A percentile compares a stretch with the other conserved stretches of the same genome.
Evolutionary conservation across 2,329 filamentous ascomycete species (phyloP).

Genomic region (Raffaelea albimanens): DNA sequence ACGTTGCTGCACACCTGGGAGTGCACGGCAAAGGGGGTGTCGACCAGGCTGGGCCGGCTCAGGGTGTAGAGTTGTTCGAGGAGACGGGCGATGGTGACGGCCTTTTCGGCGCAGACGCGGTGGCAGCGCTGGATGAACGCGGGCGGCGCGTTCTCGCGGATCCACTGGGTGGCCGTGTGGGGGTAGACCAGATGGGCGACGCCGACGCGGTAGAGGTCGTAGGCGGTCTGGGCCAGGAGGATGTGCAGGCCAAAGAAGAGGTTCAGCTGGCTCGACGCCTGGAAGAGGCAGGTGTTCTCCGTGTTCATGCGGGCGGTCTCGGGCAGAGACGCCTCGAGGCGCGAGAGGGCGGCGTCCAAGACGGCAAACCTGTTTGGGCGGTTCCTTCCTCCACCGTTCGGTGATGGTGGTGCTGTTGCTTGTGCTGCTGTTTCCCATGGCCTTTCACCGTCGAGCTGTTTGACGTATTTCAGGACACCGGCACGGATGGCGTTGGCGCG

Average conservation of each 20-base stretch:
- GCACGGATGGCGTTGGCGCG: constrained; percentile 7
- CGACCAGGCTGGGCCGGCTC: constrained; percentile 4
- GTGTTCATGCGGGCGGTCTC: background rate
- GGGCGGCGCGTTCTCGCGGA: constrained; percentile 6
- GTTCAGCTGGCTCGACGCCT: constrained; percentile 1
- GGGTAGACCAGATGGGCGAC: constrained; percentile 10
- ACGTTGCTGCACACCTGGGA: constrained; percentile 10
- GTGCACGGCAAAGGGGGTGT: constrained; percentile 10
- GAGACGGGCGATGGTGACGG: constrained; percentile 3
- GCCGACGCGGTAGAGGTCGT: constrained; percentile 10
- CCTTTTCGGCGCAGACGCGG: constrained; percentile 6
- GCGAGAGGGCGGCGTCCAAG: constrained; percentile 4
- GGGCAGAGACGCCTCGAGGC: constrained; percentile 4
- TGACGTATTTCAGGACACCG: constrained; percentile 8
- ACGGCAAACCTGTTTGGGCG: constrained; percentile 1
- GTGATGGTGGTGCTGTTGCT: too few relatives aligned
- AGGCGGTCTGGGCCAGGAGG: constrained; percentile 7
- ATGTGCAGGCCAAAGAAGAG: constrained; percentile 9
- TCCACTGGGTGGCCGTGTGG: constrained; percentile 8
- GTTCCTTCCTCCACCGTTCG: too few relatives aligned
- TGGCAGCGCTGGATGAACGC: constrained; percentile 7
- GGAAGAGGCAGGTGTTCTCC: constrained; percentile 6
- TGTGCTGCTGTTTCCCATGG: constrained; percentile 2
- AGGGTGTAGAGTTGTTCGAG: constrained; percentile 4
- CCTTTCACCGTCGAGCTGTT: constrained; percentile 6